A percentile compares a stretch with the other conserved stretches of the same genome.
phyloP scores from a whole-genome alignment of 1,284 basidiomycete species.

The Boletus smithii region DNA sequence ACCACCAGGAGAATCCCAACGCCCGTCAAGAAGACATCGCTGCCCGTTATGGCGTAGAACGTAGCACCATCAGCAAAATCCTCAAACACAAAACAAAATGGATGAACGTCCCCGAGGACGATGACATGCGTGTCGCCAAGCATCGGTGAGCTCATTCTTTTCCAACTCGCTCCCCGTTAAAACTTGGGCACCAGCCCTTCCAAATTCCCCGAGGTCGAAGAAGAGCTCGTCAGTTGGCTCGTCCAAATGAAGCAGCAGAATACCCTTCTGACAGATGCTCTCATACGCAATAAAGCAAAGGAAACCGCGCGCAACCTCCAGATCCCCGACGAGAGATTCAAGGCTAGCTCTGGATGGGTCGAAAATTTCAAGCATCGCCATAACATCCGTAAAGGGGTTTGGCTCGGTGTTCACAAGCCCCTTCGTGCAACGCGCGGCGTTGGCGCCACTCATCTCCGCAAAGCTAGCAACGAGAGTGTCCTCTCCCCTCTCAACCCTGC shows the following conservation, averaged over 20 bases:
- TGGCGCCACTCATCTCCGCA: slow-evolving; percentile 35
- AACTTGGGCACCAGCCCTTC: slow-evolving; percentile 47
- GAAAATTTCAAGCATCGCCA: slow-evolving; percentile 87
- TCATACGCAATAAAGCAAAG: slow-evolving; percentile 70
- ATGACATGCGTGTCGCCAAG: slow-evolving; percentile 56
- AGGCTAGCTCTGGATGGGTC: slow-evolving; percentile 87
- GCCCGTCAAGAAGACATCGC: slow-evolving; percentile 82
- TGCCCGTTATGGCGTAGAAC: slow-evolving; percentile 71
- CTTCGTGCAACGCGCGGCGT: slow-evolving; percentile 32
- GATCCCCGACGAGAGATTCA: slow-evolving; percentile 73
- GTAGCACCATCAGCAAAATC: slow-evolving; percentile 92
- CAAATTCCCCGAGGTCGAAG: slow-evolving; percentile 78
- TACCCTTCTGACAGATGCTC: slow-evolving; percentile 61
- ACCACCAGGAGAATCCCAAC: slow-evolving; percentile 59
- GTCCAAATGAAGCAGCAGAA: slow-evolving; percentile 49
- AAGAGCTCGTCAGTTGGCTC: slow-evolving; percentile 60
- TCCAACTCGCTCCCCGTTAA: slow-evolving; percentile 9
- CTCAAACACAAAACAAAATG: slow-evolving; percentile 81
- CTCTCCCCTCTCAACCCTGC: slow-evolving; percentile 37
- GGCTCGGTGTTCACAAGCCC: slow-evolving; percentile 42
- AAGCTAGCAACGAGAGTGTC: slow-evolving; percentile 34
- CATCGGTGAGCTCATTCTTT: slow-evolving; percentile 48
- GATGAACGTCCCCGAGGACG: slow-evolving; percentile 64
- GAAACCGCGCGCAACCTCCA: slow-evolving; percentile 58
- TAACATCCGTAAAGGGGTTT: slow-evolving; percentile 65